Base-by-base conservation (phyloP, 306 rosid genomes). In the cucumber (Cucumis sativus) region DNA sequence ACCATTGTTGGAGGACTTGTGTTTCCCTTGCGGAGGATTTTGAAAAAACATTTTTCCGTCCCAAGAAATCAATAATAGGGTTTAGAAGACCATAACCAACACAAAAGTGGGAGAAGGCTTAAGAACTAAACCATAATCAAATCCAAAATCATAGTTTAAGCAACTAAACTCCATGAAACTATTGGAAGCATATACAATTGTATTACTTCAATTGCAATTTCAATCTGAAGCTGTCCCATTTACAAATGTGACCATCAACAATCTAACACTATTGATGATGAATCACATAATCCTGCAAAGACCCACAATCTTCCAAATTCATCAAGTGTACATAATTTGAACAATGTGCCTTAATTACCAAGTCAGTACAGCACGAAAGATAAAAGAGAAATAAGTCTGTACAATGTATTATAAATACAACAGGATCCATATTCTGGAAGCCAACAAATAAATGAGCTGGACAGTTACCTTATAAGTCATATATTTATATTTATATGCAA, bases 381-480 rank as follows among this genome's bases (percentile, higher is more conserved):
- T 35, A 45, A 75, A 75, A 57, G 75, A 57, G 75, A 74, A 85
- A 77, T 23, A 73, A 73, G 81, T 67, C 81, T 78, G 76, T 78
- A 78, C 81, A 78, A 68, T 33, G 62, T 78, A 41, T 59, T 37
- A 58, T 77, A 77, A 30, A 77, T 54, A 78, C 80, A 73, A 52
- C 62, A 68, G 76, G 76, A 68, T 66, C 81, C 81, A 78, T 78
- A 39, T 78, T 78, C 76, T 66, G 76, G 81, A 78, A 78, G 64
- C 81, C 81, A 66, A 67, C 49, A 65, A 78, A 78, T 65, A 67
- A 78, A 78, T 78, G 81, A 67, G 81, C 74, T 52, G 70, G 57
- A n/a, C 68, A 76, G 55, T 76, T 56, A 76, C 43, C 59, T 70
- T 65, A 57, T 51, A 61, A 65, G 80, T 78, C 80, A 78, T 40